Conservation (phyloP, 2,329 filamentous ascomycete genomes). For the Diaporthe helianthi region DNA sequence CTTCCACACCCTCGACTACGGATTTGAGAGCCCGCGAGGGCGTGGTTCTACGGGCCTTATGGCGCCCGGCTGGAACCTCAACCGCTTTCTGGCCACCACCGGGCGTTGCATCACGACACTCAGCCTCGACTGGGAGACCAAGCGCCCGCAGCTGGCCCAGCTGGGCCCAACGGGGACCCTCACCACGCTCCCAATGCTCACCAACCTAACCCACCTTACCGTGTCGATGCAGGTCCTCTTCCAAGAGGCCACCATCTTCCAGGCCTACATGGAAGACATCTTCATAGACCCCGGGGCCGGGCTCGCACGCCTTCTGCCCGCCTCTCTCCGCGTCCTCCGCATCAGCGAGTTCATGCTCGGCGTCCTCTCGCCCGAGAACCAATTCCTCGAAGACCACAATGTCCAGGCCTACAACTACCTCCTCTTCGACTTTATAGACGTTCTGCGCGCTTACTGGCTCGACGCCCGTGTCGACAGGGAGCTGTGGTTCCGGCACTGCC, state of each 20-base stretch:
- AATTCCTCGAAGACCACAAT: neutral
- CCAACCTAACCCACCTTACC: conserved; percentile 4
- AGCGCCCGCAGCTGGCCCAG: neutral
- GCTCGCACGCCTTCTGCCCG: neutral
- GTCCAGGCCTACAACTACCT: neutral
- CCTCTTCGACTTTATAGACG: neutral
- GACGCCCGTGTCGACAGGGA: neutral
- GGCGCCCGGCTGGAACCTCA: neutral
- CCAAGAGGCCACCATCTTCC: neutral
- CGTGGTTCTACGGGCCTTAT: too few species aligned
- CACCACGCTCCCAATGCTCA: conserved; percentile 1
- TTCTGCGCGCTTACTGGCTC: conserved; percentile 5
- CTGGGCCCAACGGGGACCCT: neutral
- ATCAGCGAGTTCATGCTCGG: neutral
- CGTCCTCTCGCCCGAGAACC: neutral
- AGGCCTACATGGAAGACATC: neutral
- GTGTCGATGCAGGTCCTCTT: conserved; percentile 14
- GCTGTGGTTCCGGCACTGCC: conserved; percentile 6
- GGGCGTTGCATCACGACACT: neutral
- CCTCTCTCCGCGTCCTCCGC: neutral
- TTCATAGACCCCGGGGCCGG: neutral
- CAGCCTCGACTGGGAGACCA: conserved; percentile 7
- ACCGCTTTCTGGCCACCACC: conserved; percentile 4
- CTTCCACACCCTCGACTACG: neutral
- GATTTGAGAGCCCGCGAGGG: neutral